Evolutionary conservation across 2,329 filamentous ascomycete genomes (phyloP).

Genomic region (Penicillium sp.): DNA sequence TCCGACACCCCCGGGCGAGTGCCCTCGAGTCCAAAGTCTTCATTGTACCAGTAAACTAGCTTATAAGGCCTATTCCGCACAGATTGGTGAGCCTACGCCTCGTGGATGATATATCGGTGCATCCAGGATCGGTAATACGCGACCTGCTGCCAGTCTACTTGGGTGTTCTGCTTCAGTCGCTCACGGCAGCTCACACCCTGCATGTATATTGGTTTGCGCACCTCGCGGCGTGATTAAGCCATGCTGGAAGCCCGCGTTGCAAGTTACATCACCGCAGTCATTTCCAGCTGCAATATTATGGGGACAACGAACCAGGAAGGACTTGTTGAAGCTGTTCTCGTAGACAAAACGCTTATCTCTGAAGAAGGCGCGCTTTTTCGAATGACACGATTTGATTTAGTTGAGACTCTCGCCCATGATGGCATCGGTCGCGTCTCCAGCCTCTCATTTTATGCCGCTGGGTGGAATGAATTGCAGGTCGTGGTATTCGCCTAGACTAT

Average conservation of each 20-base stretch:
- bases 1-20: slow-evolving; percentile 42
- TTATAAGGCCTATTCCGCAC: slow-evolving; percentile 54
- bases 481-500: slow-evolving; percentile 54
- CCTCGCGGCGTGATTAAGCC: slow-evolving; percentile 45
- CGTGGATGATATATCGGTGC: slow-evolving; percentile 52
- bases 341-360: slow-evolving; percentile 60
- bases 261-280: neutral
- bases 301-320: slow-evolving; percentile 52
- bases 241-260: slow-evolving; percentile 56
- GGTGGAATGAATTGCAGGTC: slow-evolving; percentile 36
- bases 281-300: neutral
- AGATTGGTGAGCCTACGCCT: slow-evolving; percentile 54
- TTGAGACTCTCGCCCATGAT: slow-evolving; percentile 52
- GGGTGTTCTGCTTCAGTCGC: slow-evolving; percentile 40
- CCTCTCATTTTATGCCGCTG: neutral
- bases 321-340: slow-evolving; percentile 58
- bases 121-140: slow-evolving; percentile 59
- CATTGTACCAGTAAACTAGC: slow-evolving; percentile 58
- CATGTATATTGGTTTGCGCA: slow-evolving; percentile 50
- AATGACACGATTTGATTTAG: slow-evolving; percentile 20
- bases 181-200: slow-evolving; percentile 49
- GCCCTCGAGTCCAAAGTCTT: slow-evolving; percentile 48
- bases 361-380: slow-evolving; percentile 49
- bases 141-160: slow-evolving; percentile 49
- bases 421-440: slow-evolving; percentile 53